Percentiles rank a stretch among this genome's conserved stretches.
Evolutionary conservation across 1,284 basidiomycete genomes (phyloP).

Genomic region (Earliella scabrosa): DNA sequence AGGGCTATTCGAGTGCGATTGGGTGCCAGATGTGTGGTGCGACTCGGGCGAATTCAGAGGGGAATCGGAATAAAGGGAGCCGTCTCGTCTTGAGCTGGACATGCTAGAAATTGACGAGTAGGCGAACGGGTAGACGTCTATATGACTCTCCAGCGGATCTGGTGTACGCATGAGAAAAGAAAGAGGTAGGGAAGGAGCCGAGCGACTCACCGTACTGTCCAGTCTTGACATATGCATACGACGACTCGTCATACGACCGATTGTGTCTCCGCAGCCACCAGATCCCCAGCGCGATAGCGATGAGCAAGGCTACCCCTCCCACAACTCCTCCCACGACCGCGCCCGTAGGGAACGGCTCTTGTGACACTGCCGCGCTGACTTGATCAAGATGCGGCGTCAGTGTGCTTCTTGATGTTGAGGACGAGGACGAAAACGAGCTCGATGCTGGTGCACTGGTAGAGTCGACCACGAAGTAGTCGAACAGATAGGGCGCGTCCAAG

Average conservation of each 20-base stretch:
- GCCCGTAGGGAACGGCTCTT: background rate
- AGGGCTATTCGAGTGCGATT: too few species aligned
- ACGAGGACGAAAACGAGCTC: background rate
- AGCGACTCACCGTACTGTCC: conserved; percentile 5
- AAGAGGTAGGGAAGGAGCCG: too few species aligned
- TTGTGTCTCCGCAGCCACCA: conserved; percentile 2
- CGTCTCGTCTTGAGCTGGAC: background rate
- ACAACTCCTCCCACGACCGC: conserved; percentile 1
- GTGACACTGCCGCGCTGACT: background rate
- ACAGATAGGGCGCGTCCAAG: background rate
- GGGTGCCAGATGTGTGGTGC: too few species aligned
- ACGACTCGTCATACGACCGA: background rate
- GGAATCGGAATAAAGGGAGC: background rate
- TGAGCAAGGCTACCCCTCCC: background rate
- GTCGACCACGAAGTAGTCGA: conserved; percentile 1
- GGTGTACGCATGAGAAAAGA: too few species aligned
- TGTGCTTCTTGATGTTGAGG: background rate
- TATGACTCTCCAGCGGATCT: too few species aligned
- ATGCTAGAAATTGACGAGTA: background rate
- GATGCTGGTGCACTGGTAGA: background rate
- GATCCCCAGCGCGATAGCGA: background rate
- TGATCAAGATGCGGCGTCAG: too few species aligned
- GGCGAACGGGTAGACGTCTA: background rate
- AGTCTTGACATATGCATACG: conserved; percentile 2
- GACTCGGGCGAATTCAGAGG: background rate